Conservation (phyloP, 1,284 basidiomycete species). For the Moesziomyces sp. region DNA sequence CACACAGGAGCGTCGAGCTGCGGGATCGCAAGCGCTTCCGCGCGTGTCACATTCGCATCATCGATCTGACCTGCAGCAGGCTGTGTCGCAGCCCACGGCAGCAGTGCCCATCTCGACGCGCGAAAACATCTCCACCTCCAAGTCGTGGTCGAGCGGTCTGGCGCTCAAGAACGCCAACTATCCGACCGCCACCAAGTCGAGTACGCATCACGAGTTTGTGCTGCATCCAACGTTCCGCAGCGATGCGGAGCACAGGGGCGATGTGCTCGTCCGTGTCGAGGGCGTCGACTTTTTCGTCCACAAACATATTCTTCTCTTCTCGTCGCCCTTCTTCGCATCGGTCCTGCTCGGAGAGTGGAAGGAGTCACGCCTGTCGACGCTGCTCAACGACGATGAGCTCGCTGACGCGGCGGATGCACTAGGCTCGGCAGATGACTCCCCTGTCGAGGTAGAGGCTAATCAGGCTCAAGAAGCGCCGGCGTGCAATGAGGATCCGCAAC, state of each 20-base stretch:
- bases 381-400: background rate
- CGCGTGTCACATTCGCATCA: constrained; percentile 1
- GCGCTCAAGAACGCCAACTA: background rate
- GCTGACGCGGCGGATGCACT: background rate
- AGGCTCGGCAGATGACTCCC: background rate
- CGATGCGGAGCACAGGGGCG: constrained; percentile 43
- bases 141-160: constrained; percentile 13
- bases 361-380: constrained; percentile 27
- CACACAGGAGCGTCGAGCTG: background rate
- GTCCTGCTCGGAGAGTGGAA: constrained; percentile 48
- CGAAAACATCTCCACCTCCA: constrained; percentile 30
- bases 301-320: constrained; percentile 46
- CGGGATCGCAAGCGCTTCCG: background rate
- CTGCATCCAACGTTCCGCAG: constrained; percentile 39
- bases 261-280: constrained; percentile 44
- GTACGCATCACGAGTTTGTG: constrained; percentile 4
- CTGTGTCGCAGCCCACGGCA: constrained; percentile 22
- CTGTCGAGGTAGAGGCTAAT: background rate
- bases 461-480: background rate
- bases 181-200: background rate
- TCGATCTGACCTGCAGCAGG: constrained; percentile 18
- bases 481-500: background rate
- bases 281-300: constrained; percentile 56
- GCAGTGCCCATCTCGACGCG: constrained; percentile 24
- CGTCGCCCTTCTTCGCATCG: constrained; percentile 49